Conservation (phyloP, 2,329 filamentous ascomycete genomes). For the Bertia moriformis region DNA sequence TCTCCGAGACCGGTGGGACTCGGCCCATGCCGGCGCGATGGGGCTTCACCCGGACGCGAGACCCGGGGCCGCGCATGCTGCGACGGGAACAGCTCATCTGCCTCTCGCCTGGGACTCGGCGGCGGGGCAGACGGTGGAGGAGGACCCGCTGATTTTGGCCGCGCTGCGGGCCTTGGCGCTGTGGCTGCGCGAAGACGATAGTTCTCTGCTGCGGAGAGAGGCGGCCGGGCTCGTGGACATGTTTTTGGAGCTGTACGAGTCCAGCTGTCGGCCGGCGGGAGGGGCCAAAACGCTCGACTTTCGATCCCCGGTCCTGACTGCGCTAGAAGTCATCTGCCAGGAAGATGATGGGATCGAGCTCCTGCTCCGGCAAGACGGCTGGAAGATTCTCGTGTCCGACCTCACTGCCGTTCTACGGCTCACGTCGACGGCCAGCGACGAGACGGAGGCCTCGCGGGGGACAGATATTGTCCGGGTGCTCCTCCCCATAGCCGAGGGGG, state of each 20-base stretch:
- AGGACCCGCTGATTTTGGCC: conserved; percentile 45
- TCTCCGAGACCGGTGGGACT: conserved; percentile 57
- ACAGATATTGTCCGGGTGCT: conserved; percentile 41
- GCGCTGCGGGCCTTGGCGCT: conserved; percentile 41
- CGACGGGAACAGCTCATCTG: conserved; percentile 21
- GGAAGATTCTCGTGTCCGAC: conserved; percentile 34
- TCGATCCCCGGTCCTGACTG: conserved; percentile 39
- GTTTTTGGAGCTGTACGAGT: conserved; percentile 44
- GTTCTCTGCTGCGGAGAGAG: conserved; percentile 38
- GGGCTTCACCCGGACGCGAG: conserved; percentile 45
- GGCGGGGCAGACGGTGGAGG: conserved; percentile 26
- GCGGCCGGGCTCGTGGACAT: conserved; percentile 46
- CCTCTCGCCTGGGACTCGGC: conserved; percentile 43
- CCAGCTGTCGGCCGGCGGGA: conserved; percentile 5
- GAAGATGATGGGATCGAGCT: conserved; percentile 28
- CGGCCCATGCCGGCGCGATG: conserved; percentile 43
- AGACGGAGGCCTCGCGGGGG: conserved; percentile 27
- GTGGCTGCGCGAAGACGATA: conserved; percentile 59
- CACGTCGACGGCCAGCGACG: conserved; percentile 9
- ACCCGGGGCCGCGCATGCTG: conserved; percentile 23
- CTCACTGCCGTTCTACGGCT: conserved; percentile 25
- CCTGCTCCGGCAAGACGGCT: conserved; percentile 36
- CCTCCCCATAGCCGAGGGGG: conserved; percentile 32
- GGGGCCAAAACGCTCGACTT: conserved; percentile 28
- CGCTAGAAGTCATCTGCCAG: conserved; percentile 40